A percentile compares a stretch with the other conserved stretches of the same genome.
Conservation (phyloP, 352 stramenopile genomes). For the Pythium volutum region DNA sequence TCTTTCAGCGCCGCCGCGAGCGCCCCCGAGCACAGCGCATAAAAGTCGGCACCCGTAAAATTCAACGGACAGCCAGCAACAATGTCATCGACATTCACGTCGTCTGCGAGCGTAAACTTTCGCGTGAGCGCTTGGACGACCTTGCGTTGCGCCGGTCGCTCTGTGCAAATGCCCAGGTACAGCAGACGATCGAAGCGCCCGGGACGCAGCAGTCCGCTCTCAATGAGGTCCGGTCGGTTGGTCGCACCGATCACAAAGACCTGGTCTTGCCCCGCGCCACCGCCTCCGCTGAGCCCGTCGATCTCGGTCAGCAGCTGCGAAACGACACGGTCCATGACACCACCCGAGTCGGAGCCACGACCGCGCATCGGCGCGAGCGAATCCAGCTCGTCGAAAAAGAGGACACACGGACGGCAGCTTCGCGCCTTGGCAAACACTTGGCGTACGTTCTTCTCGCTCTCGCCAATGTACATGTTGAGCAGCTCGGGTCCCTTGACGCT, state of each 20-base stretch:
- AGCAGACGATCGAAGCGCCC: conserved; percentile 87
- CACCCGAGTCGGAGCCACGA: conserved; percentile 80
- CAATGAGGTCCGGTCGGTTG: conserved; percentile 96
- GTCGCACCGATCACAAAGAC: conserved; percentile 97
- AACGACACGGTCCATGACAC: conserved; percentile 96
- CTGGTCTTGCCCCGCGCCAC: conserved; percentile 62
- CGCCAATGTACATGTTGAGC: conserved; percentile 97
- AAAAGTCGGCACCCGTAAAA: conserved; percentile 85
- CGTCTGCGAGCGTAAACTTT: conserved; percentile 63
- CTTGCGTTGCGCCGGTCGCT: conserved; percentile 69
- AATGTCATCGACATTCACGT: conserved; percentile 61
- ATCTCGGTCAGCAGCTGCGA: conserved; percentile 96
- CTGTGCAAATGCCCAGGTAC: conserved; percentile 81
- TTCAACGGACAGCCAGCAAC: conserved; percentile 61
- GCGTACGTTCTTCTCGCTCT: conserved; percentile 96
- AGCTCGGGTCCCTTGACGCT: conserved; percentile 96
- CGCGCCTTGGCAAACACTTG: conserved; percentile 90
- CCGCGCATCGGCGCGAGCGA: conserved; percentile 88
- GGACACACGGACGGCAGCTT: conserved; percentile 80
- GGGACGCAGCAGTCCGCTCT: conserved; percentile 92
- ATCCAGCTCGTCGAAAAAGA: conserved; percentile 95
- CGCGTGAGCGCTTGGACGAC: conserved; percentile 82
- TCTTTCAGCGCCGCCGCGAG: conserved; percentile 77
- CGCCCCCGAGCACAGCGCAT: conserved; percentile 76
- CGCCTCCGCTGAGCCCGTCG: conserved; percentile 78